Percentiles rank a stretch among this genome's conserved stretches.
Evolutionary conservation across 257 asterid species (phyloP).

Genomic region (Scutellaria galericulata): DNA sequence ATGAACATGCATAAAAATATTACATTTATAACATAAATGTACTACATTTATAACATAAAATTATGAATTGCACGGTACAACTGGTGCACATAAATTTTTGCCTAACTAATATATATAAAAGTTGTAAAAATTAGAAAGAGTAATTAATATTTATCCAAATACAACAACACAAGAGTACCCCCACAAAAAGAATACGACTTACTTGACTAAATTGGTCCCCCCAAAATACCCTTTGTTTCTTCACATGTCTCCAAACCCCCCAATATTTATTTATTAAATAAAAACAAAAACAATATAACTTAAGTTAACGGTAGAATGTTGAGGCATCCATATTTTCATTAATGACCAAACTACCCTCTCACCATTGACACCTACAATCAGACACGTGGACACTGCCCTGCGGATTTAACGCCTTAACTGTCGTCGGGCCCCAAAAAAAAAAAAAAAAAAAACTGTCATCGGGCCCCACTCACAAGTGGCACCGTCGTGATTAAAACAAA

Average conservation of each 20-base stretch:
- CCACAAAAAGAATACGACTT: conserved; percentile 15
- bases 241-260: conserved; percentile 40
- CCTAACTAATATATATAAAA: too few relatives aligned
- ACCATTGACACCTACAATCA: conserved; percentile 26
- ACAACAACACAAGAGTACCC: background rate
- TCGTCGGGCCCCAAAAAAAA: conserved; percentile 67
- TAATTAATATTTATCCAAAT: background rate
- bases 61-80: too few relatives aligned
- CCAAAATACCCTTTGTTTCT: background rate
- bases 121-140: too few relatives aligned
- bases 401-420: conserved; percentile 89
- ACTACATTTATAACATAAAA: too few relatives aligned
- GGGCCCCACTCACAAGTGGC: conserved; percentile 55
- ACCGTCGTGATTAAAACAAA: conserved; percentile 45
- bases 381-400: conserved; percentile 47
- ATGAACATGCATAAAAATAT: too few relatives aligned
- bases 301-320: conserved; percentile 42
- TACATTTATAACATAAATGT: too few relatives aligned
- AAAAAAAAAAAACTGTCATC: conserved; percentile 72
- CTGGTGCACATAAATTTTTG: too few relatives aligned
- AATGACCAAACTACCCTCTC: conserved; percentile 49
- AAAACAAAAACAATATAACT: conserved; percentile 1
- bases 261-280: conserved; percentile 22
- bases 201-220: conserved; percentile 28
- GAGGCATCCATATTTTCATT: background rate